Evolutionary conservation across 192 early-diverging fungal species (phyloP).

Genomic region (Pilaira anomala): DNA sequence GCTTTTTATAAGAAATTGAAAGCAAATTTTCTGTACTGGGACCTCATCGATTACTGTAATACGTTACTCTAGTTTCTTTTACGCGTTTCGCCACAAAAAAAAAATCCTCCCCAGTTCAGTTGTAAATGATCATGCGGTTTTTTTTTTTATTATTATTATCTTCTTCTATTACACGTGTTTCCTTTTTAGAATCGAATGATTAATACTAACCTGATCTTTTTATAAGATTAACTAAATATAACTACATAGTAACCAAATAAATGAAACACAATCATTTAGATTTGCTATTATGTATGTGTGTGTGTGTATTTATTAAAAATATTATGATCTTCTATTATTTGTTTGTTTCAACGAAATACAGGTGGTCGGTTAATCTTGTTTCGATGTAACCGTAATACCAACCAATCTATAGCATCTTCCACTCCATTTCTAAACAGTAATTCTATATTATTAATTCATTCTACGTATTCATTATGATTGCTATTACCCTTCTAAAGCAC

Average conservation of each 20-base stretch:
- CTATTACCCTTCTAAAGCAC: slow-evolving; percentile 69
- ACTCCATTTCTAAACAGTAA: slow-evolving; percentile 66
- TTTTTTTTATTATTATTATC: neutral
- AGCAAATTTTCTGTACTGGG: neutral
- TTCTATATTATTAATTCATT: neutral
- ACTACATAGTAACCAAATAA: too few species aligned
- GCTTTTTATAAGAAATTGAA: slow-evolving; percentile 5
- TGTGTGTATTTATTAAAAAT: neutral
- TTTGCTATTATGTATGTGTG: neutral
- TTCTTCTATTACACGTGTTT: slow-evolving; percentile 6
- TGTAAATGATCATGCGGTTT: slow-evolving; percentile 13
- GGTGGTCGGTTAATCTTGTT: slow-evolving; percentile 82
- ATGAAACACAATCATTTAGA: neutral
- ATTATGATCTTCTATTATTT: neutral
- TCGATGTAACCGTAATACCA: slow-evolving; percentile 67
- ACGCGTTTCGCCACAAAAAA: slow-evolving; percentile 8
- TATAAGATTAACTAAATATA: neutral
- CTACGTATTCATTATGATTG: neutral
- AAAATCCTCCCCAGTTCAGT: neutral
- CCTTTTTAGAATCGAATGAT: slow-evolving; percentile 5
- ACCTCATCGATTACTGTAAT: slow-evolving; percentile 17
- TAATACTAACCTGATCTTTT: neutral
- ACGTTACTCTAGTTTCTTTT: slow-evolving; percentile 10
- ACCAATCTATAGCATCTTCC: slow-evolving; percentile 87
- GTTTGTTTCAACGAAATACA: slow-evolving; percentile 48